phyloP scores from a whole-genome alignment of 257 asterid species.

The Lavandula angustifolia region DNA sequence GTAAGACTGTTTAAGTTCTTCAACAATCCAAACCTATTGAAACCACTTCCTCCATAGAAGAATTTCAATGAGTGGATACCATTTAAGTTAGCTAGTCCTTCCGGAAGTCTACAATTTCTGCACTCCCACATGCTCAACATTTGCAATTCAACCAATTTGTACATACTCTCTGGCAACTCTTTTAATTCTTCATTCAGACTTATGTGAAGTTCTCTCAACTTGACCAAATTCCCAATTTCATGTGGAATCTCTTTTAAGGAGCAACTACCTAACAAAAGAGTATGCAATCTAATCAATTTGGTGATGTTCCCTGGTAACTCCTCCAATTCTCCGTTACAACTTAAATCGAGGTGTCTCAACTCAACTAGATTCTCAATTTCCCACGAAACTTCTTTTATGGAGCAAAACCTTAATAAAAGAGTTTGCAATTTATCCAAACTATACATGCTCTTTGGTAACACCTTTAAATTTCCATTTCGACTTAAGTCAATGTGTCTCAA shows the following conservation, averaged over 20 bases:
- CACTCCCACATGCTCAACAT: background rate
- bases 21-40: constrained; percentile 6
- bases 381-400: too few relatives aligned
- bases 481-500: background rate
- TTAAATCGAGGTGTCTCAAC: too few relatives aligned
- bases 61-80: background rate
- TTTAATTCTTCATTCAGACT: too few relatives aligned
- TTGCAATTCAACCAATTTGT: background rate
- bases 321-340: too few relatives aligned
- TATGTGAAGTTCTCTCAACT: too few relatives aligned
- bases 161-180: background rate
- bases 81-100: constrained; percentile 18
- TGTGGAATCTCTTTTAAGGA: too few relatives aligned
- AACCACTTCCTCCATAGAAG: background rate
- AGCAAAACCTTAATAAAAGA: too few relatives aligned
- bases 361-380: too few relatives aligned
- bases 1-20: background rate
- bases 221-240: too few relatives aligned
- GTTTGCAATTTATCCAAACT: background rate
- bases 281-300: too few relatives aligned
- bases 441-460: background rate
- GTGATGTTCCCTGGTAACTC: too few relatives aligned
- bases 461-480: background rate
- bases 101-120: background rate
- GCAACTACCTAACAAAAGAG: too few relatives aligned